Percentiles rank a stretch among this genome's conserved stretches.
Evolutionary conservation across 2,329 filamentous ascomycete species (phyloP).

Genomic region (Aspergillus sp.): DNA sequence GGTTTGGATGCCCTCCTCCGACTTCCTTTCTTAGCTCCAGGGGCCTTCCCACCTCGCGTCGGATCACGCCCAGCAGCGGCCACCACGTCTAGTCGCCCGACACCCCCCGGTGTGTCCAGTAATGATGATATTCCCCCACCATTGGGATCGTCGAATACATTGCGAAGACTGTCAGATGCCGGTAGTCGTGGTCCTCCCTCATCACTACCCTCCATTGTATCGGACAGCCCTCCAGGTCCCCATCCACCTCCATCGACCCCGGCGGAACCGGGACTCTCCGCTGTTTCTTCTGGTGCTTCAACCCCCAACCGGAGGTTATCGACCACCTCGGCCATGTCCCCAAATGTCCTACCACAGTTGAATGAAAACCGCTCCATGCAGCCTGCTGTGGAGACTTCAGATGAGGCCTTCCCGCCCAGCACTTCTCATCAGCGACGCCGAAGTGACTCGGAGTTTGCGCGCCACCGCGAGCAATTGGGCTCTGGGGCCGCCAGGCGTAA

Average conservation of each 20-base stretch:
- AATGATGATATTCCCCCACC: conserved; percentile 56
- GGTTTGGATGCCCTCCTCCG: conserved; percentile 48
- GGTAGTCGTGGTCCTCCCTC: conserved; percentile 28
- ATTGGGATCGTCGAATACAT: conserved; percentile 40
- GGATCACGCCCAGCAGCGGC: conserved; percentile 58
- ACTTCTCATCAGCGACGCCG: conserved; percentile 54
- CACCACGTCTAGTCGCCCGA: conserved; percentile 53
- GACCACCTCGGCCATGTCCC: conserved; percentile 46
- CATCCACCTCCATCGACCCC: conserved; percentile 64
- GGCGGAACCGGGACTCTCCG: conserved; percentile 58
- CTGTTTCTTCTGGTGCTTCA: conserved; percentile 54
- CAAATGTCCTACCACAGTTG: conserved; percentile 38
- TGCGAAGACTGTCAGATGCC: conserved; percentile 35
- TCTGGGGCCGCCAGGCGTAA: conserved; percentile 63
- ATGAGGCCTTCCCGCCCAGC: conserved; percentile 43
- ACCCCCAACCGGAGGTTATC: conserved; percentile 50
- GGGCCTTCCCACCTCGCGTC: conserved; percentile 49
- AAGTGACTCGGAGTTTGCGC: conserved; percentile 60
- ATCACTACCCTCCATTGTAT: conserved; percentile 46
- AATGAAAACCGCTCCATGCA: conserved; percentile 39
- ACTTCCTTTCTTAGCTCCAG: conserved; percentile 46
- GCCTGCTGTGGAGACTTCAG: conserved; percentile 39
- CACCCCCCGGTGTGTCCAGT: conserved; percentile 52
- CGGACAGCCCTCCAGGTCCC: conserved; percentile 59
- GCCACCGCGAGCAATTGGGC: conserved; percentile 55